Conservation (phyloP, 495 filamentous ascomycete genomes). For the Penicillium canescens region DNA sequence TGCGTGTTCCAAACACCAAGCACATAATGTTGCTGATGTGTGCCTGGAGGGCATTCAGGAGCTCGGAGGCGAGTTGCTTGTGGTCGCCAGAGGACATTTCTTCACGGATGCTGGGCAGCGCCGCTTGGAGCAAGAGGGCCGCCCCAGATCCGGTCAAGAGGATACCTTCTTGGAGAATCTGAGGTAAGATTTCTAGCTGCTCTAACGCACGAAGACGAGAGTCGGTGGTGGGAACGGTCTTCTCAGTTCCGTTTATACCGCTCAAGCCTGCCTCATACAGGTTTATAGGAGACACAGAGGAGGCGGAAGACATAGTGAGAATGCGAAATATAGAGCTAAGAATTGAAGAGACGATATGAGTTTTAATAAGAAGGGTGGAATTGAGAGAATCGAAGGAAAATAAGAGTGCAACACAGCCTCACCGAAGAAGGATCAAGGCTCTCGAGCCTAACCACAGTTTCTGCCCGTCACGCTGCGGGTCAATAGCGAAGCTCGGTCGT, state of each 20-base stretch:
- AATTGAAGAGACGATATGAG: too few relatives aligned
- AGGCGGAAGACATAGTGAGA: slow-evolving; percentile 11
- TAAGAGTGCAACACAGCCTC: background rate
- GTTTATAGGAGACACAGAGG: slow-evolving; percentile 21
- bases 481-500: too few relatives aligned
- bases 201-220: slow-evolving; percentile 33
- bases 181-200: slow-evolving; percentile 37
- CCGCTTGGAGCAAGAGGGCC: slow-evolving; percentile 42
- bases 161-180: slow-evolving; percentile 44
- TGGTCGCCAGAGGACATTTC: slow-evolving; percentile 6
- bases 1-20: slow-evolving; percentile 37
- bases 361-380: too few relatives aligned
- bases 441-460: too few relatives aligned
- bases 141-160: slow-evolving; percentile 39
- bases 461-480: too few relatives aligned
- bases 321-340: background rate
- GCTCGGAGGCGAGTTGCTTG: slow-evolving; percentile 31
- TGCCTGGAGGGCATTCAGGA: slow-evolving; percentile 34
- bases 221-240: slow-evolving; percentile 5
- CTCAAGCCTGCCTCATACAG: background rate
- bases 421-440: background rate
- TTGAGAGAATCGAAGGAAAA: too few relatives aligned
- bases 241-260: slow-evolving; percentile 10
- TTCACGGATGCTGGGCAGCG: slow-evolving; percentile 36
- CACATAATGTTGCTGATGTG: slow-evolving; percentile 39